Evolutionary conservation across 2,329 filamentous ascomycete genomes (phyloP).

Genomic region (Plenodomus tracheiphilus): DNA sequence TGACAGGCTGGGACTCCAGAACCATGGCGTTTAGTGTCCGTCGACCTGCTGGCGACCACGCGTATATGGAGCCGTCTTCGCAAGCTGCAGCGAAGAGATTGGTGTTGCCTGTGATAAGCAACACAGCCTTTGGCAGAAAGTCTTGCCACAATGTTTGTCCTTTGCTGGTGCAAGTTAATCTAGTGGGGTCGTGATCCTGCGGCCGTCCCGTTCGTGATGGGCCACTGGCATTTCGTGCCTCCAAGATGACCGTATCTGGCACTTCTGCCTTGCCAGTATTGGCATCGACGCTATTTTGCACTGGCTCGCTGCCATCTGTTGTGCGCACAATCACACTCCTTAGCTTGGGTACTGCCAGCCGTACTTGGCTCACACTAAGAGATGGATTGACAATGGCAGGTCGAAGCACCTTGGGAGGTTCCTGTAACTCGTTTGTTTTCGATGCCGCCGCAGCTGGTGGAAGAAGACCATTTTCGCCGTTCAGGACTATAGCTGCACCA

Average conservation of each 20-base stretch:
- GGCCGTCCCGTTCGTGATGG: conserved; percentile 62
- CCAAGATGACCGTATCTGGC: conserved; percentile 73
- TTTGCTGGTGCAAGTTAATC: conserved; percentile 78
- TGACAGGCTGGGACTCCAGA: conserved; percentile 89
- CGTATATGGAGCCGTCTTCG: conserved; percentile 86
- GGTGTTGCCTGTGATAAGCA: conserved; percentile 88
- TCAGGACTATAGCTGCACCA: conserved; percentile 73
- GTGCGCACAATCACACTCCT: conserved; percentile 81
- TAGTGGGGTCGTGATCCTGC: conserved; percentile 76
- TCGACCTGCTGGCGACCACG: conserved; percentile 90
- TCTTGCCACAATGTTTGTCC: conserved; percentile 90
- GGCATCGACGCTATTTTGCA: conserved; percentile 47
- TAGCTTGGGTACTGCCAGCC: conserved; percentile 85
- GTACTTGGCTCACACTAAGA: conserved; percentile 78
- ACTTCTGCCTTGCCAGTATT: conserved; percentile 52
- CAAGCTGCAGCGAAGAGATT: conserved; percentile 92
- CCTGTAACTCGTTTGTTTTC: conserved; percentile 42
- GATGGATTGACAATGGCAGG: conserved; percentile 85
- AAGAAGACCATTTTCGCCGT: conserved; percentile 76
- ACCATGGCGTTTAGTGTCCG: conserved; percentile 82
- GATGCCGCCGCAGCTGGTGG: conserved; percentile 65
- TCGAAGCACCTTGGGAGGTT: conserved; percentile 77
- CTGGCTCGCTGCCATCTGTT: conserved; percentile 66
- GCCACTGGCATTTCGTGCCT: conserved; percentile 79
- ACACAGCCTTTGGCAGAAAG: conserved; percentile 80